These are phyloP conservation scores for Phytophthora lateralis DNA, from an alignment of 352 stramenopile genomes.

Conservation along the genomic window DNA sequence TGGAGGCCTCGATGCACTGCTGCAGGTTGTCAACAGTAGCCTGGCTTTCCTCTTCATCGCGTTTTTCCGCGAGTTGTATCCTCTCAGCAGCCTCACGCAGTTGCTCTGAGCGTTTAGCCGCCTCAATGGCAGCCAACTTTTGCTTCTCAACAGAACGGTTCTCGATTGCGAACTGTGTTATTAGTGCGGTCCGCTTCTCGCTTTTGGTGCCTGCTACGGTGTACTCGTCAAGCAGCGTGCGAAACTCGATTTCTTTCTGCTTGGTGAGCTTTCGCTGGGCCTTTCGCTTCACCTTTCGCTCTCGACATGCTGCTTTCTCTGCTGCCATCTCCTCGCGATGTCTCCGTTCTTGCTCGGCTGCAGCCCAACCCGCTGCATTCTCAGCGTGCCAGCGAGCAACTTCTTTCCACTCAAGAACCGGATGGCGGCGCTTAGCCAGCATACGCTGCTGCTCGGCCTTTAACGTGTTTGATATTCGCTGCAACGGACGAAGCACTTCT, in stretches of 20 bases:
- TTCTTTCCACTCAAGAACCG: slow-evolving; percentile 59
- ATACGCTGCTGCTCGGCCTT: slow-evolving; percentile 46
- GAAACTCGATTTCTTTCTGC: slow-evolving; percentile 58
- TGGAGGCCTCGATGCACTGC: slow-evolving; percentile 37
- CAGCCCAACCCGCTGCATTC: slow-evolving; percentile 34
- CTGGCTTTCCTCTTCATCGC: slow-evolving; percentile 24
- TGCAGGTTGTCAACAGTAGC: slow-evolving; percentile 28
- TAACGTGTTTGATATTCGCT: slow-evolving; percentile 32
- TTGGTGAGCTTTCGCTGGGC: slow-evolving; percentile 50
- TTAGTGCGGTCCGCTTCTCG: slow-evolving; percentile 49
- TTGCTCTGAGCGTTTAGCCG: slow-evolving; percentile 16
- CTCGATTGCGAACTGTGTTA: slow-evolving; percentile 56
- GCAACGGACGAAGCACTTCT: slow-evolving; percentile 22
- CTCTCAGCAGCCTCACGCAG: slow-evolving; percentile 20
- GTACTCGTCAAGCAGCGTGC: slow-evolving; percentile 48
- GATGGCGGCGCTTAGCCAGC: slow-evolving; percentile 48
- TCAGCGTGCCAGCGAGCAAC: slow-evolving; percentile 45
- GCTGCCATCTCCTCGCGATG: slow-evolving; percentile 16
- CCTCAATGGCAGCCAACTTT: slow-evolving; percentile 16
- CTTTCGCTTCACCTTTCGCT: slow-evolving; percentile 54
- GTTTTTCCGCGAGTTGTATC: slow-evolving; percentile 18
- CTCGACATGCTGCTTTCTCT: slow-evolving; percentile 42
- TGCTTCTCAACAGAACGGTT: slow-evolving; percentile 29
- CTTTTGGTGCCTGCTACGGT: slow-evolving; percentile 44
- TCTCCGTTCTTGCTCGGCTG: slow-evolving; percentile 33